These are phyloP conservation scores for Didymella lethalis DNA, from an alignment of 2,329 filamentous ascomycete genomes.

Conservation along the genomic window DNA sequence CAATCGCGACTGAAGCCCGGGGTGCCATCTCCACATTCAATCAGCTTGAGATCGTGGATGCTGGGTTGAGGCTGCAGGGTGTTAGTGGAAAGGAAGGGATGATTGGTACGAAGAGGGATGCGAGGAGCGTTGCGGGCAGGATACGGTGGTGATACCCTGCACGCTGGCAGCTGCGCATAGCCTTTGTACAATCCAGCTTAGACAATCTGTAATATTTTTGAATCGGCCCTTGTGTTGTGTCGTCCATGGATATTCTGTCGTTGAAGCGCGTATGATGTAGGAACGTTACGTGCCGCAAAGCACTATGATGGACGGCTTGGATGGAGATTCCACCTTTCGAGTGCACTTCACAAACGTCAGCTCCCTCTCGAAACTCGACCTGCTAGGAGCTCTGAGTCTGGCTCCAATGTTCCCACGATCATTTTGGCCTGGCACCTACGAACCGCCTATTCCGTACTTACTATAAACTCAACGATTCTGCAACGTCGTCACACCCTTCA, in stretches of 20 bases:
- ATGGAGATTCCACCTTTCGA: not conserved
- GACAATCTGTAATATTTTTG: too few species aligned
- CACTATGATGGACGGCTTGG: not conserved
- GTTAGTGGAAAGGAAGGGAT: slow-evolving; percentile 23
- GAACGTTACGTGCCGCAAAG: not conserved
- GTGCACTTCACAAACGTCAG: not conserved
- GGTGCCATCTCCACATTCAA: slow-evolving; percentile 29
- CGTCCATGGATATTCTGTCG: too few species aligned
- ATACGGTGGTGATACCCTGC: not conserved
- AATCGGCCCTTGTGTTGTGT: too few species aligned
- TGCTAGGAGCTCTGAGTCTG: not conserved
- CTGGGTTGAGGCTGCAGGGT: slow-evolving; percentile 30
- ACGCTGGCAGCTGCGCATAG: too few species aligned
- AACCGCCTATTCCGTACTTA: not conserved
- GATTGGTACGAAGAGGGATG: slow-evolving; percentile 22
- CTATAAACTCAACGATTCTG: not conserved
- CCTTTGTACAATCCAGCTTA: too few species aligned
- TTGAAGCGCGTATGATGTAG: not conserved
- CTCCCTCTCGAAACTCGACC: not conserved
- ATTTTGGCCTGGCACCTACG: not conserved
- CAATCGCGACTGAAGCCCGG: slow-evolving; percentile 11
- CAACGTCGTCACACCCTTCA: not conserved
- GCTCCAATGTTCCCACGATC: not conserved
- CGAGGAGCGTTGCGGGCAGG: not conserved
- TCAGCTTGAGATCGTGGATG: slow-evolving; percentile 29